Evolutionary conservation across 179 eudicot species (phyloP), one percentile per base, ranked within the genome.

Genomic region (Silene noctiflora): DNA sequence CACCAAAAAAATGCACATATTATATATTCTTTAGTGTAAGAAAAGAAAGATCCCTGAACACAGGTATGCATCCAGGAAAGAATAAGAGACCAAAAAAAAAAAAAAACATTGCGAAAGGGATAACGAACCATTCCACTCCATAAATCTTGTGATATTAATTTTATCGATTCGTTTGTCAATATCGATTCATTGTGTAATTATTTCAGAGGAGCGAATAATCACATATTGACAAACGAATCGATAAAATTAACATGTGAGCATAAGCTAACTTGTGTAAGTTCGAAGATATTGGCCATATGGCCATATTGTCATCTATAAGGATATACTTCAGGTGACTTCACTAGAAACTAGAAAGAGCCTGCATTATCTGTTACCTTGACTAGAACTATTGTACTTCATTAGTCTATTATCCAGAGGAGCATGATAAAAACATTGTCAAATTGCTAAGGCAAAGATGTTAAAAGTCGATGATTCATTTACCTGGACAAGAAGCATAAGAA

Each of bases 401-500:
- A 22, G 13, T 63, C 66, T 62, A 62, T 62, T 21, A 21, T 62
- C 16, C 66, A 3, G 31, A 24, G 66, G 10, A 22, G 66, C 66
- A 9, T 61, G 31, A 33, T 6, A 2, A 33, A n/a, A 19, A 67
- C 44, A 35, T 10, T n/a, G 20, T 4, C 39, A 33, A 69, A 67
- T 12, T 69, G 58, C 72, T 20, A 12, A 69, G 72, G 0, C 3
- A 71, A 4, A 71, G 62, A 27, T 25, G 74, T 31, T 33, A 16
- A 16, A 39, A n/a, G 69, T 67, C 75, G 69, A 72, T 46, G 31
- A 51, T n/a, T 75, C 17, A n/a, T 55, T 3, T 89, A 94, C 98
- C 98, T 92, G 98, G 77, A 94, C 96, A 75, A 94, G 96, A 81
- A 87, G 92, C 78, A 94, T 90, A 77, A 92, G 96, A 79, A 90